Base-by-base conservation (phyloP, 495 filamentous ascomycete species). In the Lindgomyces ingoldianus region DNA sequence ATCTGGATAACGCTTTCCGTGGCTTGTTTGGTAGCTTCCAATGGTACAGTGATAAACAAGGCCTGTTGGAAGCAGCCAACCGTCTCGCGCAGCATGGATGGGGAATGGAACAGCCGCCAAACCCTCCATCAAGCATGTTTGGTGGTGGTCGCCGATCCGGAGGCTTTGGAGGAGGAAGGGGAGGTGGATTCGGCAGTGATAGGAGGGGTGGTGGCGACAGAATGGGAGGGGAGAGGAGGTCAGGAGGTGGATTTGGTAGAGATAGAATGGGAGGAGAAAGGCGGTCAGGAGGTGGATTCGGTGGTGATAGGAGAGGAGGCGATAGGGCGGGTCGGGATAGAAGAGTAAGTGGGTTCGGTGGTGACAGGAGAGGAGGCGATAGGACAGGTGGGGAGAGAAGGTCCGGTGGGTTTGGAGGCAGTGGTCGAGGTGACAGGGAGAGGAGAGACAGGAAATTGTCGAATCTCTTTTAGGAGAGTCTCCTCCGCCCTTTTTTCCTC, bases 1-100 rank as follows among this genome's bases (percentile, higher is more conserved):
- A 77, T 56, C 55, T 81, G 21, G 70, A 68, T 2, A 74, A 74
- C 4, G 83, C 79, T 39, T 95, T 79, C 80, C 78, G 73, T 63
- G 80, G 79, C 54, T 75, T 78, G 54, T 68, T 69, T 27, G 66
- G 66, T 21, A 44, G 30, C 21, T 69, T 42, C 58, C 51, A 66
- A 19, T 69, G 59, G 61, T 62, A 62, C 45, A 27, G 42, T 11
- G 62, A 72, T 33, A 72, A 69, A 55, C 44, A 67, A 45, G 53
- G 56, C 10, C 63, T 69, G 1, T 21, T 72, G 19, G 48, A 72
- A 14, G 39, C 41, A 1, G 60, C 62, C 1, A 67, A 69, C 22
- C 39, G 53, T 10, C 26, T 62, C n/a, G 61, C 66, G 1, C 26
- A 50, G 36, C 60, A 60, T 29, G 69, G 69, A 14, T 72, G 69